These are phyloP conservation scores for Pythium apleroticum DNA, from an alignment of 352 stramenopile genomes.

Conservation along the genomic window DNA sequence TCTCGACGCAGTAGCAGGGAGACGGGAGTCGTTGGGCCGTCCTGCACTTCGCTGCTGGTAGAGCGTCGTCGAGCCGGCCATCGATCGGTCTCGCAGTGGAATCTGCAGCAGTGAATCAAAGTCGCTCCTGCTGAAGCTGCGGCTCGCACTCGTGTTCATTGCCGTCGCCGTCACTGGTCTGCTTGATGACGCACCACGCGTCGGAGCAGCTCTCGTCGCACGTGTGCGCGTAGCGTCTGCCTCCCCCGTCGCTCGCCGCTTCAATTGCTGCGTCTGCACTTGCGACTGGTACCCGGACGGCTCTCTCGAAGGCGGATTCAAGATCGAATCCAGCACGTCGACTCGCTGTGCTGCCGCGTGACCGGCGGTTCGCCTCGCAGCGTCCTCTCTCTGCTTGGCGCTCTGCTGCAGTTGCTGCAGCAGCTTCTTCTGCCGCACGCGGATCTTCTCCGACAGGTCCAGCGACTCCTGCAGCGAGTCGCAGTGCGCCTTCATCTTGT, in stretches of 20 bases:
- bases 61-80: slow-evolving; percentile 13
- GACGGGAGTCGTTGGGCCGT: background rate
- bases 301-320: slow-evolving; percentile 7
- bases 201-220: background rate
- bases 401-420: slow-evolving; percentile 63
- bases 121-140: slow-evolving; percentile 25
- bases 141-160: slow-evolving; percentile 20
- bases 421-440: slow-evolving; percentile 73
- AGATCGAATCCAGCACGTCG: slow-evolving; percentile 29
- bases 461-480: slow-evolving; percentile 77
- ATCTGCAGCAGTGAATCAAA: slow-evolving; percentile 28
- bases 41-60: slow-evolving; percentile 1
- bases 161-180: background rate
- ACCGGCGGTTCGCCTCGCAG: background rate
- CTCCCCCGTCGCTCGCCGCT: background rate
- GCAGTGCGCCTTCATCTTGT: slow-evolving; percentile 74
- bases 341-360: slow-evolving; percentile 6
- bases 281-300: background rate
- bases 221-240: background rate
- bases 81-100: slow-evolving; percentile 20
- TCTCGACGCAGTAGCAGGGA: background rate
- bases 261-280: background rate
- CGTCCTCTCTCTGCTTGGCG: slow-evolving; percentile 11
- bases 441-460: slow-evolving; percentile 79
- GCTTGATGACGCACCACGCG: background rate